Percentiles rank a stretch among this genome's conserved stretches.
Conservation (phyloP, 2,329 filamentous ascomycete species). For the Verticillium alfalfae region DNA sequence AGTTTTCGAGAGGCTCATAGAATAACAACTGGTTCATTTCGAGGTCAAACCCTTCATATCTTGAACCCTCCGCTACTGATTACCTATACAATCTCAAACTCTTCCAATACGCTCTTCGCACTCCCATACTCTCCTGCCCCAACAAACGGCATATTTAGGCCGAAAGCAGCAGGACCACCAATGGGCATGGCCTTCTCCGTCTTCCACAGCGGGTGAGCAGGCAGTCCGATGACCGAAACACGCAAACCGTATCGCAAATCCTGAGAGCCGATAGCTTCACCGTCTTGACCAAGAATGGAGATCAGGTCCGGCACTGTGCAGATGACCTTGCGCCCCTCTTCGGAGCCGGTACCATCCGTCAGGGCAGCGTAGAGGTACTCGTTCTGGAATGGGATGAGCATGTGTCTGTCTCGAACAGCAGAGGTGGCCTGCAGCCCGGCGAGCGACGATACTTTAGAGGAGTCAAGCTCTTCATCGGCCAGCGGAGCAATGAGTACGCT, state of each 20-base stretch:
- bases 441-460: constrained; percentile 3
- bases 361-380: constrained; percentile 32
- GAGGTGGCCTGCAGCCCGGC: constrained; percentile 7
- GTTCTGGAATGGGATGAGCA: constrained; percentile 35
- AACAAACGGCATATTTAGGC: constrained; percentile 18
- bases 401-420: constrained; percentile 17
- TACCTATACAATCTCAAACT: neutral
- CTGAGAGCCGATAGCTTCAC: constrained; percentile 43
- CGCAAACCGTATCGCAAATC: constrained; percentile 45
- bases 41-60: too few species aligned
- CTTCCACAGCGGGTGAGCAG: constrained; percentile 45
- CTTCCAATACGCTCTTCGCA: constrained; percentile 2
- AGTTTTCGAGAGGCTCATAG: too few species aligned
- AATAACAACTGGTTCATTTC: too few species aligned
- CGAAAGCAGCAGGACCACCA: constrained; percentile 27
- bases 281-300: constrained; percentile 32
- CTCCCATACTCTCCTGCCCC: constrained; percentile 3
- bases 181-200: constrained; percentile 25
- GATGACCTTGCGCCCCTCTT: constrained; percentile 20
- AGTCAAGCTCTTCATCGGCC: constrained; percentile 18
- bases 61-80: too few species aligned
- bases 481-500: constrained; percentile 25
- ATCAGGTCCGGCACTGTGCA: constrained; percentile 30
- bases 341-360: constrained; percentile 21
- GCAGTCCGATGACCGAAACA: constrained; percentile 43